Conservation (phyloP, 306 rosid genomes). For the Carpinus viminea region DNA sequence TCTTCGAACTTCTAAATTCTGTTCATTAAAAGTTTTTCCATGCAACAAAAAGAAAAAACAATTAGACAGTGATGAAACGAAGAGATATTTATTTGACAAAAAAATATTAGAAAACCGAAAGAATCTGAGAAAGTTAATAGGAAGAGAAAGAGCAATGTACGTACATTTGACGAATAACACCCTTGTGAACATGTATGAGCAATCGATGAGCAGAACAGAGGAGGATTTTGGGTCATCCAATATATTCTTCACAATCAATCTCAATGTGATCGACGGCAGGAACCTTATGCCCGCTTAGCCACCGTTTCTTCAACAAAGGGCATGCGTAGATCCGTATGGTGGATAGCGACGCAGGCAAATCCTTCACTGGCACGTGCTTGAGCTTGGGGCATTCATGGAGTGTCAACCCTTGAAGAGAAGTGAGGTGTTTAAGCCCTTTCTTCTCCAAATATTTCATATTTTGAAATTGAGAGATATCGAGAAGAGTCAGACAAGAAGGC, state of each 20-base stretch:
- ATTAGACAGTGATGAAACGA: no score
- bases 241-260: accelerated
- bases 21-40: no score
- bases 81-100: no score
- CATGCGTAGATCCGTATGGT: accelerated
- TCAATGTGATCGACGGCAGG: not conserved
- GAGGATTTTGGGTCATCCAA: not conserved
- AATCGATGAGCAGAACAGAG: no score
- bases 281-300: not conserved
- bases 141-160: no score
- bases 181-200: no score
- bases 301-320: not conserved
- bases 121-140: no score
- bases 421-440: not conserved
- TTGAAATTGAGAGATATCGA: accelerated
- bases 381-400: accelerated
- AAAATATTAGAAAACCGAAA: no score
- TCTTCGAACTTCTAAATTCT: no score
- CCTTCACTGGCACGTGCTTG: constrained; percentile 17
- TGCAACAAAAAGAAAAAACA: no score
- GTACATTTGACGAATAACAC: no score
- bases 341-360: constrained; percentile 2
- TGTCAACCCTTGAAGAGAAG: not conserved
- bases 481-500: not conserved
- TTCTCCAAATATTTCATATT: not conserved